Percentiles rank a stretch among this genome's conserved stretches.
Conservation (phyloP, 2,329 filamentous ascomycete genomes). For the Boeremia lycopersici region DNA sequence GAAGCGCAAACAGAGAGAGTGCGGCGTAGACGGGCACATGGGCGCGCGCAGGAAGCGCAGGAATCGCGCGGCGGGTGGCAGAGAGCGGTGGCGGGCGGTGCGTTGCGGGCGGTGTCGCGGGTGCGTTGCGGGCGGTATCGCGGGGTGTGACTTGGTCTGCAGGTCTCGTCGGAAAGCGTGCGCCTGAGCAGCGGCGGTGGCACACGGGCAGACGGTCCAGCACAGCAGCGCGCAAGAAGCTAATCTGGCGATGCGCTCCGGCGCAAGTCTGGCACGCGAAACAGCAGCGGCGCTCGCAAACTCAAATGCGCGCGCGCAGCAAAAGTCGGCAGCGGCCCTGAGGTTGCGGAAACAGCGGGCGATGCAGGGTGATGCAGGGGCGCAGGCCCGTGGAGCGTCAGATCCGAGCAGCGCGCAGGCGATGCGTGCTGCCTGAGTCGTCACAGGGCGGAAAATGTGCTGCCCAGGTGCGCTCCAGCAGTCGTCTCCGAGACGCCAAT, state of each 20-base stretch:
- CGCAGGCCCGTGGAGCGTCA: slow-evolving; percentile 22
- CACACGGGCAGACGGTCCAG: slow-evolving; percentile 20
- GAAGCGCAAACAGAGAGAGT: slow-evolving; percentile 45
- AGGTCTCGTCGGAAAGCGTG: slow-evolving; percentile 24
- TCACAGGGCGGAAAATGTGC: slow-evolving; percentile 30
- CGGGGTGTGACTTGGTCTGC: slow-evolving; percentile 28
- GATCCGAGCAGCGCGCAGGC: slow-evolving; percentile 23
- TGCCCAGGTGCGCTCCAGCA: slow-evolving; percentile 5
- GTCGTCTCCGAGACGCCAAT: slow-evolving; percentile 25
- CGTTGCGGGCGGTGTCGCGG: slow-evolving; percentile 1
- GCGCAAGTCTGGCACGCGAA: slow-evolving; percentile 14
- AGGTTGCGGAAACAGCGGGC: slow-evolving; percentile 15
- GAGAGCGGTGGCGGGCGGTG: not conserved
- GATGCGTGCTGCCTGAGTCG: slow-evolving; percentile 32
- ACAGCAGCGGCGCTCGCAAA: slow-evolving; percentile 5
- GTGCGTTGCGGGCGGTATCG: slow-evolving; percentile 3
- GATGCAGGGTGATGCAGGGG: slow-evolving; percentile 24
- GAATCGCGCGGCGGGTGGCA: slow-evolving; percentile 21
- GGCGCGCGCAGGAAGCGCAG: slow-evolving; percentile 40
- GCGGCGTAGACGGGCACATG: slow-evolving; percentile 46
- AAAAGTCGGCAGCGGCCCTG: not conserved
- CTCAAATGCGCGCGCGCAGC: slow-evolving; percentile 10
- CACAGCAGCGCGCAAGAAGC: slow-evolving; percentile 15
- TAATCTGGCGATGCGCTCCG: slow-evolving; percentile 21
- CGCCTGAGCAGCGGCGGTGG: slow-evolving; percentile 18